A percentile compares a stretch with the other conserved stretches of the same genome.
Conservation (phyloP, 164 flowering plant genomes). For the Vitis riparia region DNA sequence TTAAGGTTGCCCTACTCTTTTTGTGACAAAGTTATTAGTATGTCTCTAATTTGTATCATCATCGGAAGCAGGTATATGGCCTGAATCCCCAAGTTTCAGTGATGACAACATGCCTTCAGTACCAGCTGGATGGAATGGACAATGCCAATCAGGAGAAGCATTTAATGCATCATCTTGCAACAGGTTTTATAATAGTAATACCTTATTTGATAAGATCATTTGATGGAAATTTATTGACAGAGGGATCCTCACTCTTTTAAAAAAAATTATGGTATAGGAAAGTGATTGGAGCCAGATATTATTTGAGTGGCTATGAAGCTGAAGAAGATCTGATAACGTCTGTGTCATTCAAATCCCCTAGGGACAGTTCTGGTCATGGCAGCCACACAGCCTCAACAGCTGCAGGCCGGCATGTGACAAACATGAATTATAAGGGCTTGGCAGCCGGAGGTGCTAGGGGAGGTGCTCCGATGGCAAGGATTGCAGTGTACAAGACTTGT, state of each 20-base stretch:
- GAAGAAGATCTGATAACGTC: conserved; percentile 43
- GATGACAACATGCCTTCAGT: conserved; percentile 71
- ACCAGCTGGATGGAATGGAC: conserved; percentile 73
- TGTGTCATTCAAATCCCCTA: conserved; percentile 56
- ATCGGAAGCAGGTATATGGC: conserved; percentile 74
- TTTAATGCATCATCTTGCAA: conserved; percentile 76
- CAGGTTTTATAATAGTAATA: conserved; percentile 44
- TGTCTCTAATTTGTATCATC: neutral
- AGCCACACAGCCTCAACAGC: conserved; percentile 90
- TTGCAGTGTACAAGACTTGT: conserved; percentile 80
- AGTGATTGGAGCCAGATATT: conserved; percentile 81
- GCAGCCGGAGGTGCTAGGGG: conserved; percentile 82
- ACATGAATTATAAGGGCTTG: conserved; percentile 65
- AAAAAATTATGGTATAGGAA: conserved; percentile 41
- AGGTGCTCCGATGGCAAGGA: conserved; percentile 82
- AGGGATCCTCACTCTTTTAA: neutral
- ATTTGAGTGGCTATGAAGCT: conserved; percentile 56
- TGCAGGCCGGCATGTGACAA: conserved; percentile 65
- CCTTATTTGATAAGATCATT: neutral
- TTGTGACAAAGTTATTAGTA: no score
- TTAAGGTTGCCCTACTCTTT: no score
- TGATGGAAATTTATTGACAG: neutral
- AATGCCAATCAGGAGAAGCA: conserved; percentile 69
- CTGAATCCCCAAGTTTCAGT: conserved; percentile 76
- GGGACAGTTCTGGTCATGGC: conserved; percentile 85